These are phyloP conservation scores for Gentiana macrophylla DNA, from an alignment of 257 asterid species.

Conservation along the genomic window DNA sequence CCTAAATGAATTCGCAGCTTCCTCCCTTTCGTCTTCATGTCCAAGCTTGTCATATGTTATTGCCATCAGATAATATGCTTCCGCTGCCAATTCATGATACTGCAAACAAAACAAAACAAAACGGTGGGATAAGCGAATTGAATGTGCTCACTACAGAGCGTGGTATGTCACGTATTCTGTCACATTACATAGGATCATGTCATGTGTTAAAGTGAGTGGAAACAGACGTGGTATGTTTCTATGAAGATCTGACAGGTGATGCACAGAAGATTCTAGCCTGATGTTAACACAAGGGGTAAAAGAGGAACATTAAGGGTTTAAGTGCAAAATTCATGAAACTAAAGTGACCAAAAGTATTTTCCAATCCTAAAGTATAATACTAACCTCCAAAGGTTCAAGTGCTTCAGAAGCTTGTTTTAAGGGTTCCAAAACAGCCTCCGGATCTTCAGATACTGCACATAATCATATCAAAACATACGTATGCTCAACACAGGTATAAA, in stretches of 20 bases:
- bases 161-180: too few species aligned
- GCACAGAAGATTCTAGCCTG: too few species aligned
- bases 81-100: slow-evolving; percentile 88
- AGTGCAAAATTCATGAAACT: too few species aligned
- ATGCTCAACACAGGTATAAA: slow-evolving; percentile 4
- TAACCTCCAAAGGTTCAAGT: slow-evolving; percentile 79
- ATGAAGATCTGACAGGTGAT: too few species aligned
- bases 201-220: too few species aligned
- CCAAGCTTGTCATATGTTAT: slow-evolving; percentile 65
- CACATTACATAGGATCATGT: too few species aligned
- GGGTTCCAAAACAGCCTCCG: slow-evolving; percentile 66
- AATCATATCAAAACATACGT: slow-evolving; percentile 9
- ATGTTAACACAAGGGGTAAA: too few species aligned
- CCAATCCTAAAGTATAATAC: slow-evolving; percentile 9
- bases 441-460: slow-evolving; percentile 48
- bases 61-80: slow-evolving; percentile 86
- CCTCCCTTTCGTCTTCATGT: slow-evolving; percentile 58
- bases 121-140: slow-evolving; percentile 5
- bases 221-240: too few species aligned
- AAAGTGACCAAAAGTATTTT: too few species aligned
- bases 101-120: slow-evolving; percentile 16
- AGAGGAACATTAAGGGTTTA: too few species aligned
- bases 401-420: slow-evolving; percentile 80
- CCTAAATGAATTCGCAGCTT: slow-evolving; percentile 67
- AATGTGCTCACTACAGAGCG: neutral